Conservation (phyloP, 306 rosid genomes). For the Cercis canadensis region DNA sequence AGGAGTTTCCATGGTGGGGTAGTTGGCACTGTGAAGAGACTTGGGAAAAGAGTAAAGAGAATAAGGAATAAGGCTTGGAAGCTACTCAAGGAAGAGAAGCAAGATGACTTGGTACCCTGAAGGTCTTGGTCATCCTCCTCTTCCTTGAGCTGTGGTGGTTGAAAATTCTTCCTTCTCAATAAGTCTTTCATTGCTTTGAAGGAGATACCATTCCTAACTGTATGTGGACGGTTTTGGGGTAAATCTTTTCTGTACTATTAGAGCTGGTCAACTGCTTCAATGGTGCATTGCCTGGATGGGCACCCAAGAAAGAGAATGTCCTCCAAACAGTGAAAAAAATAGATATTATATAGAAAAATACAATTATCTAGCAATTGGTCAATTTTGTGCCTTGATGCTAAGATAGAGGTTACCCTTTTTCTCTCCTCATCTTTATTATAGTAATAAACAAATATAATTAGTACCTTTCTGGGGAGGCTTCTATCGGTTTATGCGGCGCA, state of each 20-base stretch:
- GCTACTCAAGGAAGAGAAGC: conserved; percentile 49
- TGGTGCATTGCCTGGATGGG: conserved; percentile 34
- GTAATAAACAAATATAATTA: conserved; percentile 12
- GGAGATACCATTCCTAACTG: conserved; percentile 63
- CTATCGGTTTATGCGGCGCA: conserved; percentile 38
- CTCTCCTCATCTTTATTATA: neutral
- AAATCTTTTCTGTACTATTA: conserved; percentile 20
- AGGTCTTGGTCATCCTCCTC: conserved; percentile 30
- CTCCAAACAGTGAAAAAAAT: neutral
- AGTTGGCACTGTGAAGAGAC: conserved; percentile 29
- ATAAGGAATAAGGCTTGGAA: conserved; percentile 43
- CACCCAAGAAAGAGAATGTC: conserved; percentile 27
- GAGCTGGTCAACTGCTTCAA: conserved; percentile 46
- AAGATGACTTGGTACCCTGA: conserved; percentile 27
- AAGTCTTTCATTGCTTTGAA: conserved; percentile 59
- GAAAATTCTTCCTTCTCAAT: conserved; percentile 45
- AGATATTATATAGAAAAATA: neutral
- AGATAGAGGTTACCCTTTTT: conserved; percentile 26
- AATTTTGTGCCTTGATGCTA: neutral
- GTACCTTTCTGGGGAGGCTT: conserved; percentile 36
- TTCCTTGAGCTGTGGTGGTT: conserved; percentile 41
- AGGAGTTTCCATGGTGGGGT: conserved; percentile 59
- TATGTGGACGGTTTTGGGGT: conserved; percentile 35
- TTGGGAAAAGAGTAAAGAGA: conserved; percentile 27
- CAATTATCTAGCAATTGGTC: neutral